Evolutionary conservation across 345 rosid species (phyloP).

Genomic region (Gossypium australe): DNA sequence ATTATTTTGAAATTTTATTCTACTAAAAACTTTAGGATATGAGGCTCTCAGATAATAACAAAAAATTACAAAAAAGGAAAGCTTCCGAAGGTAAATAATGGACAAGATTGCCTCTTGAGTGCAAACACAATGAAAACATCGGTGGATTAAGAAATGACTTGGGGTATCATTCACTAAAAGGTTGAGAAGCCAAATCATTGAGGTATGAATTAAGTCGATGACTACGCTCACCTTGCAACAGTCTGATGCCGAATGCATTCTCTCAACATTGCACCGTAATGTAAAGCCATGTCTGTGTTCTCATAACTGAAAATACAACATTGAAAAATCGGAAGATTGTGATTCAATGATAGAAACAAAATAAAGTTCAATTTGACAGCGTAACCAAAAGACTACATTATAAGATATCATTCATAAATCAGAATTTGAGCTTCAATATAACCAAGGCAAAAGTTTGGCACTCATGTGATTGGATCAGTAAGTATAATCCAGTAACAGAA

Average conservation of each 20-base stretch:
- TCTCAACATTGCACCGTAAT: constrained; percentile 95
- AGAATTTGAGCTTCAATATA: neutral
- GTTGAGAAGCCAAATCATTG: neutral
- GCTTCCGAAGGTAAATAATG: neutral
- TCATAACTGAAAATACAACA: constrained; percentile 52
- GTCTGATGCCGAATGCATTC: constrained; percentile 97
- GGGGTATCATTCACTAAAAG: neutral
- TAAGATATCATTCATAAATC: neutral
- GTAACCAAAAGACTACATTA: neutral
- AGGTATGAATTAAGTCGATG: neutral
- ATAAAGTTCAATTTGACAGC: neutral
- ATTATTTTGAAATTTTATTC: neutral
- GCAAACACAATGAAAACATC: neutral
- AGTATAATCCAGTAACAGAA: neutral
- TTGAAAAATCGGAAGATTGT: constrained; percentile 14
- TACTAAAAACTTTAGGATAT: neutral
- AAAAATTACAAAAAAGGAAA: neutral
- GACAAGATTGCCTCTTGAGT: neutral
- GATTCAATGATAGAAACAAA: constrained; percentile 7
- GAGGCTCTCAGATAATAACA: neutral
- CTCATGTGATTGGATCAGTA: neutral
- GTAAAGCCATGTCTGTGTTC: constrained; percentile 85
- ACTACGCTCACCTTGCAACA: constrained; percentile 69
- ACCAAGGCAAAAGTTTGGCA: neutral
- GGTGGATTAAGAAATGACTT: neutral